These are phyloP conservation scores for Termitomyces sp. DNA, from an alignment of 768 basidiomycete species.

Conservation along the genomic window DNA sequence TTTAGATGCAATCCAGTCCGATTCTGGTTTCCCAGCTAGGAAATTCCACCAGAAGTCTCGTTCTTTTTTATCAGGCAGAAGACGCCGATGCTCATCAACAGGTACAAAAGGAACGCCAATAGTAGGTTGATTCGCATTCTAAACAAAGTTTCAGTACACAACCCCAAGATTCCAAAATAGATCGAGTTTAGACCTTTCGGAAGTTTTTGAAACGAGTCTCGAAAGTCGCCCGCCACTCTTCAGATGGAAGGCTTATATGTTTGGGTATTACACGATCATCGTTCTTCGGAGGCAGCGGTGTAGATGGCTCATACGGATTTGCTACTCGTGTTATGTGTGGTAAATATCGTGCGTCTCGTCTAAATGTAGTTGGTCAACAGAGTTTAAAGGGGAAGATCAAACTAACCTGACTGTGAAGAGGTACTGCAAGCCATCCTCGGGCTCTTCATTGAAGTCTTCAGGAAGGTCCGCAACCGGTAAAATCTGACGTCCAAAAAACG, in stretches of 20 bases:
- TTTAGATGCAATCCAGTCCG: conserved; percentile 59
- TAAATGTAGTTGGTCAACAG: conserved; percentile 21
- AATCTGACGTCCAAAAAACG: conserved; percentile 60
- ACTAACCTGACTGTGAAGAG: conserved; percentile 74
- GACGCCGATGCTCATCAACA: conserved; percentile 21
- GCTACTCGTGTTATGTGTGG: conserved; percentile 59
- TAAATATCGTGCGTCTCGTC: conserved; percentile 64
- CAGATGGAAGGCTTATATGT: conserved; percentile 47
- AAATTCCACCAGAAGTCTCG: conserved; percentile 81
- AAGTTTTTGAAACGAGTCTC: conserved; percentile 60
- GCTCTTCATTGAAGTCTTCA: conserved; percentile 56
- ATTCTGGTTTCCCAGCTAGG: conserved; percentile 60
- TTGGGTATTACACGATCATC: conserved; percentile 18
- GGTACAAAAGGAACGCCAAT: conserved; percentile 35
- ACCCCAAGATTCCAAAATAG: neutral
- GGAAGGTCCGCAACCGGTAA: conserved; percentile 81
- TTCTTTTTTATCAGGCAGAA: conserved; percentile 67
- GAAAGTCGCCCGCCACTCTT: conserved; percentile 61
- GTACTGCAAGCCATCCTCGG: conserved; percentile 73
- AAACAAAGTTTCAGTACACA: conserved; percentile 7
- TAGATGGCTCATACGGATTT: conserved; percentile 60
- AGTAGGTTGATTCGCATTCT: conserved; percentile 69
- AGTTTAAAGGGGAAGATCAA: neutral
- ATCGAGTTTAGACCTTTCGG: conserved; percentile 41
- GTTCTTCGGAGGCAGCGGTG: conserved; percentile 13